phyloP scores from a whole-genome alignment of 257 asterid species.

The Solanum etuberosum region DNA sequence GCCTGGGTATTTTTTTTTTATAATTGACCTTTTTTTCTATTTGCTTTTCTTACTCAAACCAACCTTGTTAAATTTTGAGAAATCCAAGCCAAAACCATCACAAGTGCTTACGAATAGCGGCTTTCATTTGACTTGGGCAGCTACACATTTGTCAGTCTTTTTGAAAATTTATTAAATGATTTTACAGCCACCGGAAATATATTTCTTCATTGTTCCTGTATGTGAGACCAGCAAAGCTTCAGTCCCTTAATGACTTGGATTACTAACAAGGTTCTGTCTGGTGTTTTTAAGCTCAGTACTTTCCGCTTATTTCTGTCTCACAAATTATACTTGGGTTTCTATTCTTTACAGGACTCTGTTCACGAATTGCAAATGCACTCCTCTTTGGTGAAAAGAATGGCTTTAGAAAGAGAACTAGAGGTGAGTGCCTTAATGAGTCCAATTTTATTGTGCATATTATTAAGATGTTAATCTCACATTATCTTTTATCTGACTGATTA shows the following conservation, averaged over 20 bases:
- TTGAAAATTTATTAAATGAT: neutral
- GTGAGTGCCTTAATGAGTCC: constrained; percentile 17
- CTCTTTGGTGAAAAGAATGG: constrained; percentile 57
- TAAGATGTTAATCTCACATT: neutral
- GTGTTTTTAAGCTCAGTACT: neutral
- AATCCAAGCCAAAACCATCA: neutral
- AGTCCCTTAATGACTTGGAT: neutral
- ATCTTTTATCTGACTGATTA: neutral
- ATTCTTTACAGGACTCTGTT: constrained; percentile 36
- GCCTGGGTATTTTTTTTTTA: neutral
- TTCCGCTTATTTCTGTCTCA: neutral
- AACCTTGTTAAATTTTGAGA: neutral
- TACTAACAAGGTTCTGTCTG: neutral
- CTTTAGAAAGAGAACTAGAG: constrained; percentile 69
- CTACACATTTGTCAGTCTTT: neutral
- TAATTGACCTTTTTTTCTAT: neutral
- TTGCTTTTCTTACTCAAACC: neutral
- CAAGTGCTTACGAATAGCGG: neutral
- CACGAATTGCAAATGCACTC: constrained; percentile 62
- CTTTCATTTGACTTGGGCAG: neutral
- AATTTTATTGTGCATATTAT: neutral
- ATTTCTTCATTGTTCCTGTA: neutral
- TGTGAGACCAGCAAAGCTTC: neutral
- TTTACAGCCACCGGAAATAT: neutral
- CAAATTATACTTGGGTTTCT: neutral